These are phyloP conservation scores for Gnaphalium uliginosum DNA, from an alignment of 129 eudicot species.

Conservation along the genomic window DNA sequence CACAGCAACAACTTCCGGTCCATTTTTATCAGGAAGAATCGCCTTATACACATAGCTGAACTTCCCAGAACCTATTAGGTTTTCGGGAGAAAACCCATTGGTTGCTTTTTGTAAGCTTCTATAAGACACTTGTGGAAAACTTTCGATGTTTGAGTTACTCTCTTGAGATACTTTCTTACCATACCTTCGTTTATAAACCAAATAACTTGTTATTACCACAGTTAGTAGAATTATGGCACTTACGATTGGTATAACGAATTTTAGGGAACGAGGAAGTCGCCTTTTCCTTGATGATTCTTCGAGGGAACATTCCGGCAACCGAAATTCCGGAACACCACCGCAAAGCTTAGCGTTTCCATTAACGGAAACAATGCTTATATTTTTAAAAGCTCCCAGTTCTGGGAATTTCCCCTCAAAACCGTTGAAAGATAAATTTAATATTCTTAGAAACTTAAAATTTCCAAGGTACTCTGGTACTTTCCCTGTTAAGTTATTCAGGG, in stretches of 20 bases:
- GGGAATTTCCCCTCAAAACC: conserved; percentile 31
- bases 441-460: conserved; percentile 5
- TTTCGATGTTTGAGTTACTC: neutral
- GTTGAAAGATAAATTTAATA: conserved; percentile 25
- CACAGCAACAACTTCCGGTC: conserved; percentile 22
- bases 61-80: conserved; percentile 10
- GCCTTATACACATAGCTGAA: conserved; percentile 17
- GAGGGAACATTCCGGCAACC: conserved; percentile 16
- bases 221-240: neutral
- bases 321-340: conserved; percentile 28
- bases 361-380: conserved; percentile 10
- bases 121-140: conserved; percentile 9
- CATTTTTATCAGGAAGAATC: neutral
- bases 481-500: conserved; percentile 19
- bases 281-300: neutral
- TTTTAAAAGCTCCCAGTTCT: conserved; percentile 22
- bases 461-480: conserved; percentile 14
- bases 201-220: neutral
- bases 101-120: conserved; percentile 18
- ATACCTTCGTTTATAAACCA: neutral
- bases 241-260: neutral
- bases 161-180: neutral
- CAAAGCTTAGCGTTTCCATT: conserved; percentile 30
- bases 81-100: neutral
- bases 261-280: neutral